A percentile compares a stretch with the other conserved stretches of the same genome.
Conservation (phyloP, 1,139 yeast species). For the Blastobotrys persicus region DNA sequence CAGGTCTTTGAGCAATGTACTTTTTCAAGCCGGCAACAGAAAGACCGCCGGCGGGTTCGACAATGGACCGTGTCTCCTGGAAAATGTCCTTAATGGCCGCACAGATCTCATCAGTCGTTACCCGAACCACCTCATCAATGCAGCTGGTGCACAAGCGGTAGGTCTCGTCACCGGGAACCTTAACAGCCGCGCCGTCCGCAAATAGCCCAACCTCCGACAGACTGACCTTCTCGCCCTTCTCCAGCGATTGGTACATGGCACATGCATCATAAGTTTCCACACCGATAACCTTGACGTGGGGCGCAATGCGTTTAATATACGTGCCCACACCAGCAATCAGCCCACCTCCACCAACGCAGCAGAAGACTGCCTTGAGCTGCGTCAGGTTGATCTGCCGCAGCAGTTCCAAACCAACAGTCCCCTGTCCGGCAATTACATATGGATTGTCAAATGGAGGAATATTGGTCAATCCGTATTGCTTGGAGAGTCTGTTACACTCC, state of each 20-base stretch:
- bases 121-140: conserved; percentile 85
- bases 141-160: conserved; percentile 74
- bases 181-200: conserved; percentile 99
- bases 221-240: conserved; percentile 51
- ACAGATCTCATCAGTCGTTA: conserved; percentile 91
- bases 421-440: conserved; percentile 98
- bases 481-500: conserved; percentile 73
- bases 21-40: conserved; percentile 92
- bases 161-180: conserved; percentile 83
- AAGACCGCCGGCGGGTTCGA: conserved; percentile 97
- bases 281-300: conserved; percentile 91
- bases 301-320: conserved; percentile 92
- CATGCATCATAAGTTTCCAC: conserved; percentile 96
- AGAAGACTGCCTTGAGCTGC: conserved; percentile 80
- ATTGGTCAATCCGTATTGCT: conserved; percentile 71
- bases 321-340: conserved; percentile 87
- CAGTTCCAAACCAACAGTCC: conserved; percentile 91
- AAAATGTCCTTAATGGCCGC: conserved; percentile 97
- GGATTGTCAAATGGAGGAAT: conserved; percentile 99
- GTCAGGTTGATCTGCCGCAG: conserved; percentile 80
- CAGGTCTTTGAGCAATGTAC: conserved; percentile 51
- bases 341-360: conserved; percentile 98
- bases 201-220: conserved; percentile 85
- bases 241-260: conserved; percentile 75
- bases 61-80: conserved; percentile 90